Evolutionary conservation across 1,139 yeast genomes (phyloP), one percentile per base, ranked within the genome.

Genomic region (Spathaspora sp.): DNA sequence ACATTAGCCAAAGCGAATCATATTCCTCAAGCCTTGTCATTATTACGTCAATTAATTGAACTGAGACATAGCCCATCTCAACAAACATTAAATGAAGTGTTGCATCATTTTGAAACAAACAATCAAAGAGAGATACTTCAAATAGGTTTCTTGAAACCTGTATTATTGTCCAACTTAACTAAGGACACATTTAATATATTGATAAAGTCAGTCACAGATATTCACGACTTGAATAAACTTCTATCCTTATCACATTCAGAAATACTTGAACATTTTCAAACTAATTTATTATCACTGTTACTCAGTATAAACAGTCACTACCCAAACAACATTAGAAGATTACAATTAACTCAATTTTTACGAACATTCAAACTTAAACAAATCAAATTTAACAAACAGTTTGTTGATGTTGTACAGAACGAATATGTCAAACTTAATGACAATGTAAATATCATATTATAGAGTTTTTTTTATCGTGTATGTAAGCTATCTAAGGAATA

Each of bases 151-250:
- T 56, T 72, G 29, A 74, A 74, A 48, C 61, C 70, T 2, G 66
- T 1, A 44, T 73, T 23, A 65, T 65, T 49, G 67, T 65, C 43
- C 51, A 54, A 17, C 53, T 70, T 20, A 55, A 57, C 18, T 46
- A 54, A 0, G 42, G 51, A 2, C 45, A 60, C 15, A 2, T 60
- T 67, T 38, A 49, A 53, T 17, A 51, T 67, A 6, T 47, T 73
- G 6, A 51, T 72, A 38, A 47, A 53, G 7, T 47, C 61, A 2
- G 58, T 67, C 6, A 51, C 57, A 16, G 59, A 59, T 39, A 46
- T 53, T 1, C 55, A 53, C 38, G 78, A 73, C 37, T 57, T 74
- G 42, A 64, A 65, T 13, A 67, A 69, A 41, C 61, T 73, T 36
- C 33, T 71, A 3, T 56, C 53, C 24, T 56, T 67, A 34, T 53